Evolutionary conservation across 2,329 filamentous ascomycete genomes (phyloP), one percentile per base, ranked within the genome.

Genomic region (Talaromyces pinophilus): DNA sequence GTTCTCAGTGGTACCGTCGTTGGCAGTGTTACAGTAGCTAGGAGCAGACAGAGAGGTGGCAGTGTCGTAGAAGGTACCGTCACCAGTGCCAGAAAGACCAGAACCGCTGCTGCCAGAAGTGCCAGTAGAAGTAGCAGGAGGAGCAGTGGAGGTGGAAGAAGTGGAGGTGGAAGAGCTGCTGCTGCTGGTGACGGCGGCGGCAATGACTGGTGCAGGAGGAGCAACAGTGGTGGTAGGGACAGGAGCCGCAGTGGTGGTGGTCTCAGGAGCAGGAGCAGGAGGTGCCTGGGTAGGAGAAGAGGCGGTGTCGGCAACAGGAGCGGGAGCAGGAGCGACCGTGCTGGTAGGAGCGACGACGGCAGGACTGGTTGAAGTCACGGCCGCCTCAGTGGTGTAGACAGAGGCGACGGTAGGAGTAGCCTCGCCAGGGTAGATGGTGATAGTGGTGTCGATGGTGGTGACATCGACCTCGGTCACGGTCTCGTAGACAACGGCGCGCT

Each of bases 61-160:
- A 59, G 90, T 82, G 48, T 83, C 80, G 81, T 91, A 96, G 83
- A 87, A 93, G 67, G 92, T 95, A 70, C 92, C 83, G 60, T 93
- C 86, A 68, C 91, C 92, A 0, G 75, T 73, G 72, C 73, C 77
- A 38, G 74, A 72, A 48, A 25, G 71, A 70, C 71, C 76, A 63
- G 62, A 67, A 59, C 17, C 48, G 52, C 48, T 52, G 48, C 48
- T 52, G 48, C 13, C 46, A 22, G 30, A 28, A 42, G 19, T 33
- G 52, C 62, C 6, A 59, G 59, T 57, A 50, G 62, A 62, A 11
- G 59, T 62, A 52, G 70, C 69, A 66, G 69, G 66, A 64, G 66
- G 70, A 44, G 74, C 70, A 64, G 71, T 52, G 40, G 65, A 62
- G 40, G 67, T 57, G 25, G 46, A 48, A 25, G 46, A 48, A 15